phyloP scores from a whole-genome alignment of 129 eudicot genomes.

The Flaveria robusta region DNA sequence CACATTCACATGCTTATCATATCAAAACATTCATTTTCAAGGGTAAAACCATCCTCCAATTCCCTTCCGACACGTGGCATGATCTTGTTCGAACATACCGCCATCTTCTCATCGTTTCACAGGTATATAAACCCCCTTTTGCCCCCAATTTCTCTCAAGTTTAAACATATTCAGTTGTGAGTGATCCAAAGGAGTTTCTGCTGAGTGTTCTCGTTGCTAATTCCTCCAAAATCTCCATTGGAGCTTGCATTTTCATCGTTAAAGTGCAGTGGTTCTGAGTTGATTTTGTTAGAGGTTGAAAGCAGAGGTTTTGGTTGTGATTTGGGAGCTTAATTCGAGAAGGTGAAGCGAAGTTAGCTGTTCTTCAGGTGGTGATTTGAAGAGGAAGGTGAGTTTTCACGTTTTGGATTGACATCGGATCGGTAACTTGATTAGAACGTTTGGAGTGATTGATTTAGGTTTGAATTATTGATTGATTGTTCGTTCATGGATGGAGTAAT shows the following conservation, averaged over 20 bases:
- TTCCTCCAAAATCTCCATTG: constrained; percentile 27
- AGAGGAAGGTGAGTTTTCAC: constrained; percentile 29
- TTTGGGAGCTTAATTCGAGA: background rate
- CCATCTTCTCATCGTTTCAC: constrained; percentile 25
- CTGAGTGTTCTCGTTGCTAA: constrained; percentile 7
- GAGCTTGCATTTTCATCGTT: constrained; percentile 21
- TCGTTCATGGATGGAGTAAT: no score
- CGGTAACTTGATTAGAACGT: no score
- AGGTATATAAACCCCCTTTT: constrained; percentile 30
- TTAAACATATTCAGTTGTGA: background rate
- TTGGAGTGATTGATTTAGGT: no score
- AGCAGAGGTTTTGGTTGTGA: constrained; percentile 16
- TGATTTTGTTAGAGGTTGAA: background rate
- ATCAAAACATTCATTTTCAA: constrained; percentile 12
- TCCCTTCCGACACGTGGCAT: constrained; percentile 17
- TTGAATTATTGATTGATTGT: no score
- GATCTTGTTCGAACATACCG: background rate
- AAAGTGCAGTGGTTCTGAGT: constrained; percentile 12
- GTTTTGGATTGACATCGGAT: background rate
- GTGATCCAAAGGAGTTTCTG: background rate
- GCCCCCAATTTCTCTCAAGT: constrained; percentile 7
- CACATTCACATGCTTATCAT: constrained; percentile 19
- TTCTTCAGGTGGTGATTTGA: background rate
- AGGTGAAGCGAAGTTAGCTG: background rate
- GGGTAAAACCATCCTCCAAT: constrained; percentile 9